These are phyloP conservation scores for Trypanosoma cruzi DNA, from an alignment of 208 protist genomes.

Conservation along the genomic window DNA sequence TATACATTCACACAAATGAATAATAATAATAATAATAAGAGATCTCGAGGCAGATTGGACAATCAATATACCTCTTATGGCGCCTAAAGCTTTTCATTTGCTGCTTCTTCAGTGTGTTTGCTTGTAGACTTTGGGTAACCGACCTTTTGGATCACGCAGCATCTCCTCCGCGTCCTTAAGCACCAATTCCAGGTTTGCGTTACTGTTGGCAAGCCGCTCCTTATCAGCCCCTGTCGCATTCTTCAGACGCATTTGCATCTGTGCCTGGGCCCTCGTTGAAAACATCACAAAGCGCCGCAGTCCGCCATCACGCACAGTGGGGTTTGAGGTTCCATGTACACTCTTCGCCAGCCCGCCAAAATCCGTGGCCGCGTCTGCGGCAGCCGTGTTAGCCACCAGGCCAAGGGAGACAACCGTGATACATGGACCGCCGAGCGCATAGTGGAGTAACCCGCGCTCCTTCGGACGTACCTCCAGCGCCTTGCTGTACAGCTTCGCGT, in stretches of 20 bases:
- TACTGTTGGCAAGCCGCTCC: constrained; percentile 25
- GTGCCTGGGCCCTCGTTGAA: constrained; percentile 37
- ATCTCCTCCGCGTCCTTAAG: constrained; percentile 45
- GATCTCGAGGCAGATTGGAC: no score
- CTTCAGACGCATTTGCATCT: constrained; percentile 34
- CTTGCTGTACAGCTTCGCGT: constrained; percentile 33
- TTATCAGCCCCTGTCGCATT: constrained; percentile 21
- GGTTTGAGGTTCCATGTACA: constrained; percentile 35
- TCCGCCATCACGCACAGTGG: constrained; percentile 41
- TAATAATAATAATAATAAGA: no score
- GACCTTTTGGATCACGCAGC: constrained; percentile 41
- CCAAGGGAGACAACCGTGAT: constrained; percentile 47
- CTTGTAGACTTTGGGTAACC: constrained; percentile 44
- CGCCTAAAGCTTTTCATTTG: background rate
- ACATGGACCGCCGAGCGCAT: constrained; percentile 54
- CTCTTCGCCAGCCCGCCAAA: constrained; percentile 29
- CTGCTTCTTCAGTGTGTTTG: constrained; percentile 14
- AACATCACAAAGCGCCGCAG: constrained; percentile 49
- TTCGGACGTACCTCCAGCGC: constrained; percentile 26
- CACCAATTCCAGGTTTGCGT: constrained; percentile 42
- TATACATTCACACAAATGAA: no score
- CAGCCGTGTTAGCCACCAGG: constrained; percentile 31
- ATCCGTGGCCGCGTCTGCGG: constrained; percentile 22
- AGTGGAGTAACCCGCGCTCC: constrained; percentile 41
- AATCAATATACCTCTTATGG: no score